A percentile compares a stretch with the other conserved stretches of the same genome.
Evolutionary conservation across 257 asterid species (phyloP).

Genomic region (Solanum habrochaites): DNA sequence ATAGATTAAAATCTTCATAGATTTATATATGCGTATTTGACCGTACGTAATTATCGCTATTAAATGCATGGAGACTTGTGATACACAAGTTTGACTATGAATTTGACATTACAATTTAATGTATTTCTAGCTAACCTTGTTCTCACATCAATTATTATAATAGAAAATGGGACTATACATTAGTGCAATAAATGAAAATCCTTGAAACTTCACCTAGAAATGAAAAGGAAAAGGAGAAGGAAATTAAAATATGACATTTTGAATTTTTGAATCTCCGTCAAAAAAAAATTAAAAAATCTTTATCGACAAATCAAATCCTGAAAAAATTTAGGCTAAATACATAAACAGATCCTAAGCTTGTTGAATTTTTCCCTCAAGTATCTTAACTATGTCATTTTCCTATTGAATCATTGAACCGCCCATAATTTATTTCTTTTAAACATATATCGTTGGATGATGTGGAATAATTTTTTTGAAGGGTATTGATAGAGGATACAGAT

Average conservation of each 20-base stretch:
- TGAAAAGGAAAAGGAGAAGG: not conserved
- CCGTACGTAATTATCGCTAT: not conserved
- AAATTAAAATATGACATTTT: not conserved
- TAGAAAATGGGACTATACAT: not conserved
- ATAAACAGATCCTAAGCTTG: no score
- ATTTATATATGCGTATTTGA: not conserved
- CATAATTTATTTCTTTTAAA: no score
- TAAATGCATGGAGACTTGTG: not conserved
- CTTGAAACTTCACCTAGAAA: not conserved
- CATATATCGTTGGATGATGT: no score
- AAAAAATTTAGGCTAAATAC: no score
- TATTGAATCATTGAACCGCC: no score
- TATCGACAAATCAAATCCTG: not conserved
- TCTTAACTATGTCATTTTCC: no score
- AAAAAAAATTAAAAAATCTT: not conserved
- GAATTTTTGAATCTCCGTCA: not conserved
- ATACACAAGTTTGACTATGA: not conserved
- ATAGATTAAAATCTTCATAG: no score
- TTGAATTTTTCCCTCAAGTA: no score
- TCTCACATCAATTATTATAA: not conserved
- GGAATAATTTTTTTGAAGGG: no score
- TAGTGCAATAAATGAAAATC: not conserved
- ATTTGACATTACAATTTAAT: not conserved
- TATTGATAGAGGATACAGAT: no score
- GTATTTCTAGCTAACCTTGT: not conserved